Evolutionary conservation across 495 filamentous ascomycete genomes (phyloP).

Genomic region (Gamarada debralockiae): DNA sequence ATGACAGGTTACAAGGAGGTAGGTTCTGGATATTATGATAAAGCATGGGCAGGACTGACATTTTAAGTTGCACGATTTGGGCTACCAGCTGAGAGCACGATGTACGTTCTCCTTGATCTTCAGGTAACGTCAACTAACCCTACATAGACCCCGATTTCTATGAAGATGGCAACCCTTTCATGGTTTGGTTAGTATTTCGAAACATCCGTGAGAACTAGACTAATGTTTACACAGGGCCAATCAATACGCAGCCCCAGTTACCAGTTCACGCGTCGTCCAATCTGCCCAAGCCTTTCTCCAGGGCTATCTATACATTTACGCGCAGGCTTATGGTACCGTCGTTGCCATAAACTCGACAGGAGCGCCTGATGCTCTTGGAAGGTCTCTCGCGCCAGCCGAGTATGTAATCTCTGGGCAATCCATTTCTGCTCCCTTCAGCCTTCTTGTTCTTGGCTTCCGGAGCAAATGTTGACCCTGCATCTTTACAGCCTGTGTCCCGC

Average conservation of each 20-base stretch:
- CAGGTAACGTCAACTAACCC: background rate
- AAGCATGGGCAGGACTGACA: background rate
- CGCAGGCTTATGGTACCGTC: conserved; percentile 42
- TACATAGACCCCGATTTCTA: conserved; percentile 51
- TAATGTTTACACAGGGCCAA: too few relatives aligned
- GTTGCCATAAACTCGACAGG: conserved; percentile 40
- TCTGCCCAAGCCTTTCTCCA: conserved; percentile 49
- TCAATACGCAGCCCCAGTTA: conserved; percentile 34
- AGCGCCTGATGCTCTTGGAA: conserved; percentile 39
- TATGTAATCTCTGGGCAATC: too few relatives aligned
- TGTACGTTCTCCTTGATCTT: background rate
- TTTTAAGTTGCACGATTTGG: conserved; percentile 29
- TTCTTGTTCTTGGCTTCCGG: too few relatives aligned
- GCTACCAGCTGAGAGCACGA: conserved; percentile 30
- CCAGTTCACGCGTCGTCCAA: conserved; percentile 41
- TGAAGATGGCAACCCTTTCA: conserved; percentile 46
- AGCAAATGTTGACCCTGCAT: too few relatives aligned
- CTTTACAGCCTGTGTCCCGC: conserved; percentile 50
- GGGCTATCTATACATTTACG: conserved; percentile 47
- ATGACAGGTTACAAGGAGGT: conserved; percentile 54
- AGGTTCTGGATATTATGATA: background rate
- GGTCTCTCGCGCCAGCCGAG: too few relatives aligned
- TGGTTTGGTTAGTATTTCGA: too few relatives aligned
- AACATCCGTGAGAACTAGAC: too few relatives aligned
- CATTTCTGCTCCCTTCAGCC: too few relatives aligned